Evolutionary conservation across 1,139 yeast genomes (phyloP), one percentile per base, ranked within the genome.

Genomic region (Yamadazyma atlantica): DNA sequence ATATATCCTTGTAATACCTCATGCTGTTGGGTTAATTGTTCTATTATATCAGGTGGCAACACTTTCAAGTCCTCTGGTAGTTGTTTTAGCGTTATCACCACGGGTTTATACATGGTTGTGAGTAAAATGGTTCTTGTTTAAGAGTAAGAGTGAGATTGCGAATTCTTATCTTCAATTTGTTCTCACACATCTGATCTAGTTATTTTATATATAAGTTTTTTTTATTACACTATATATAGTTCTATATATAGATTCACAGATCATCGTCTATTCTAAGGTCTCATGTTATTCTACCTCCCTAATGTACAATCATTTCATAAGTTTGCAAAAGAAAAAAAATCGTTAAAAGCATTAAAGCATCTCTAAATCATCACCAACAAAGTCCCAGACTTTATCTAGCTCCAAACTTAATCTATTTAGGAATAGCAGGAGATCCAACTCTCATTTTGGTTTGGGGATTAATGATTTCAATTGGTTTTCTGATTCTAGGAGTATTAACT

Each of bases 391-490:
- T 16, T 15, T 4, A n/a, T 28, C n/a, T n/a, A n/a, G n/a, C n/a
- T n/a, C n/a, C n/a, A n/a, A n/a, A n/a, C n/a, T 19, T 6, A 5
- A 16, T 10, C 10, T 28, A 28, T 16, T 28, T 28, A 5, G 30
- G 30, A 16, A 28, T 16, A 15, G 73, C 71, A 15, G 86, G 82
- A 17, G 85, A 78, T 4, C 71, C 71, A 22, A 84, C 78, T 53
- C 83, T 72, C 65, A 81, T 58, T 34, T 88, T 88, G 4, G 94
- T 85, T 38, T 75, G 78, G 7, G 95, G 95, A 57, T 85, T 83
- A 44, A 86, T 82, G 48, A 85, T 85, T 55, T 85, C 92, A 54
- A 86, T 62, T 4, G 82, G 79, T 50, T 80, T 79, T 55, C 75
- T 78, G 28, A 73, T 70, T 47, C 85, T 65, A 22, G 84, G 84